A percentile compares a stretch with the other conserved stretches of the same genome.
Conservation (phyloP, 768 basidiomycete genomes). For the Podaxis sp. region DNA sequence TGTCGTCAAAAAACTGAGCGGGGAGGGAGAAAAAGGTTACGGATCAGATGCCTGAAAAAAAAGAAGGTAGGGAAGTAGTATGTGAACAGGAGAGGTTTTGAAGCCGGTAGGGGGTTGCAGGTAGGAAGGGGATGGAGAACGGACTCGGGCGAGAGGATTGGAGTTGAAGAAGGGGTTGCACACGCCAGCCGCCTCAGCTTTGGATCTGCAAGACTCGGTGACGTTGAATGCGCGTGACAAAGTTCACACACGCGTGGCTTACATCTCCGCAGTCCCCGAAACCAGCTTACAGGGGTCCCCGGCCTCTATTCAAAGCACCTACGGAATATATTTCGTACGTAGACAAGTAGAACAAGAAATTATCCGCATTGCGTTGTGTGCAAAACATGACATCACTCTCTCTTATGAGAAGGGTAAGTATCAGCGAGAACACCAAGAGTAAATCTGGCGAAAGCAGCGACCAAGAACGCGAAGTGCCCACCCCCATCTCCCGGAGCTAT, state of each 20-base stretch:
- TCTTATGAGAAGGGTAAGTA: background rate
- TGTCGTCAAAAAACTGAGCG: constrained; percentile 12
- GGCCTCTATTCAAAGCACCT: too few relatives aligned
- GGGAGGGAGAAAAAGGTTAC: background rate
- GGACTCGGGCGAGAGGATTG: background rate
- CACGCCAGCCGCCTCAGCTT: constrained; percentile 5
- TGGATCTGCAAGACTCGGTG: constrained; percentile 3
- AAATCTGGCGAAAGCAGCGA: background rate
- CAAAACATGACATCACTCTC: constrained; percentile 5
- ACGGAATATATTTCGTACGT: too few relatives aligned
- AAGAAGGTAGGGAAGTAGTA: constrained; percentile 1
- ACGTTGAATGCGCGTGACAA: constrained; percentile 16
- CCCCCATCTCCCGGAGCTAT: background rate
- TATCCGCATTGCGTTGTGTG: constrained; percentile 9
- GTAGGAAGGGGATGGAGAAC: background rate
- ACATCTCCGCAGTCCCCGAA: too few relatives aligned
- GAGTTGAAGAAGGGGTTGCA: background rate
- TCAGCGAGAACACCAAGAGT: background rate
- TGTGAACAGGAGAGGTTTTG: background rate
- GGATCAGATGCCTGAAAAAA: constrained; percentile 6
- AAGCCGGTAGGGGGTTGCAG: background rate
- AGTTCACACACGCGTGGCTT: constrained; percentile 5
- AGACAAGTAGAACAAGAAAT: background rate
- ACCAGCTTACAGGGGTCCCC: background rate
- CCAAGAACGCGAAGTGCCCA: background rate